These are phyloP conservation scores for Leishmania arabica DNA, from an alignment of 208 protist species.

Conservation along the genomic window DNA sequence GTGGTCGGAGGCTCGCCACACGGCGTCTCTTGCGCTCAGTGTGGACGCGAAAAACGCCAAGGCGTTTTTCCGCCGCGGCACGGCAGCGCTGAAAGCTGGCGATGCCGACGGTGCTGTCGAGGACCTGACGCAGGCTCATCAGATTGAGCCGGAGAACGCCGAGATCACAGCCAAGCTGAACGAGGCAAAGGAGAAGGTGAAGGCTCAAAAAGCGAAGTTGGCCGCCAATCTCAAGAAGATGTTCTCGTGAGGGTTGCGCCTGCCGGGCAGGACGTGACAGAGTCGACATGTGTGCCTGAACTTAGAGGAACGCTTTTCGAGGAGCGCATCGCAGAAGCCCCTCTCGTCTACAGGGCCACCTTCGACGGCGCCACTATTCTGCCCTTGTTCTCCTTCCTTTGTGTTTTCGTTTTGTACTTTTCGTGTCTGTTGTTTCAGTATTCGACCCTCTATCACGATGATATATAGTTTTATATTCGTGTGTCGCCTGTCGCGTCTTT, in stretches of 20 bases:
- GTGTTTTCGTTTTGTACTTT: not conserved
- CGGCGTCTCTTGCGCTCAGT: conserved; percentile 63
- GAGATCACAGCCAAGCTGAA: conserved; percentile 72
- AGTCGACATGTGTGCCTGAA: not conserved
- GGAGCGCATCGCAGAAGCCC: conserved; percentile 4
- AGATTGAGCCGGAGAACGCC: conserved; percentile 70
- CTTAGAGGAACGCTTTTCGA: conserved; percentile 10
- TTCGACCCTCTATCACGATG: not conserved
- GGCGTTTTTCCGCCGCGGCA: conserved; percentile 84
- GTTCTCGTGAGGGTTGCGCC: conserved; percentile 57
- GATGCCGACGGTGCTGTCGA: conserved; percentile 73
- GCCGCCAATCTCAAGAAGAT: conserved; percentile 86
- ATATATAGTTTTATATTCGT: not conserved
- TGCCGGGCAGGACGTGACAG: not conserved
- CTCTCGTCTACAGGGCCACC: not conserved
- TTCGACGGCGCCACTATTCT: not conserved
- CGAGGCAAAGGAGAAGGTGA: conserved; percentile 76
- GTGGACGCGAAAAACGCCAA: conserved; percentile 83
- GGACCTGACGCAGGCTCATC: conserved; percentile 61
- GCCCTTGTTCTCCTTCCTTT: not conserved
- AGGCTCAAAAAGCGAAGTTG: conserved; percentile 80
- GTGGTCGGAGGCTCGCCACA: conserved; percentile 55
- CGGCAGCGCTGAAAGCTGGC: conserved; percentile 55
- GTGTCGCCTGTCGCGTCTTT: not conserved
- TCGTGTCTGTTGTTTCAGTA: not conserved